Percentiles rank a stretch among this genome's conserved stretches.
Evolutionary conservation across 225 moss, liverwort and hornwort species (phyloP).

Genomic region (Pleurozium schreberi): DNA sequence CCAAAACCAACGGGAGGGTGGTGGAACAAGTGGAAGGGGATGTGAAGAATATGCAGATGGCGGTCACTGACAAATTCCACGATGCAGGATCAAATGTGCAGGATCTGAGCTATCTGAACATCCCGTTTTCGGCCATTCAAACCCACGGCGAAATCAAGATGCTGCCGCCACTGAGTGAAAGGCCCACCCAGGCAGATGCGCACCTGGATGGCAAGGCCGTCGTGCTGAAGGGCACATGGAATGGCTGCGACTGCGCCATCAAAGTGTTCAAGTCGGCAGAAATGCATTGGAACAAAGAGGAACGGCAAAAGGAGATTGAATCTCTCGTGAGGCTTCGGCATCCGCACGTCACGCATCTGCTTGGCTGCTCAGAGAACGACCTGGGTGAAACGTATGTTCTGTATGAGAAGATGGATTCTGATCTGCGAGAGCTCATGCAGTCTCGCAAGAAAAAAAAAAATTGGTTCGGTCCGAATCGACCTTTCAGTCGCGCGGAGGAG

Average conservation of each 20-base stretch:
- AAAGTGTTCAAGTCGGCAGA: slow-evolving; percentile 4
- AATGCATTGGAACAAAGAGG: slow-evolving; percentile 3
- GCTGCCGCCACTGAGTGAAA: neutral
- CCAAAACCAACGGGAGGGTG: neutral
- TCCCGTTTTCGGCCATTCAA: neutral
- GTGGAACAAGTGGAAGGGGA: neutral
- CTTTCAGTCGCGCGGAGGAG: slow-evolving; percentile 10
- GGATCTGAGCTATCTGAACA: neutral
- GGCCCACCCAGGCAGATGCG: neutral
- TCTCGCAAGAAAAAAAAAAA: neutral
- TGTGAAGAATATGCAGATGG: slow-evolving; percentile 1
- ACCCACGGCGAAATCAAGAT: neutral
- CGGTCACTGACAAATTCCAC: neutral
- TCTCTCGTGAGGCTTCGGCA: slow-evolving; percentile 26
- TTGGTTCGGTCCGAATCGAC: neutral
- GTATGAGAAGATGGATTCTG: slow-evolving; percentile 24
- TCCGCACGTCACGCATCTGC: slow-evolving; percentile 29
- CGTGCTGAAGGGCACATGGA: neutral
- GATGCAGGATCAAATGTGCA: neutral
- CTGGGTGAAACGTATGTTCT: neutral
- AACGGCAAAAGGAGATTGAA: slow-evolving; percentile 11
- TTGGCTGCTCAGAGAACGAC: neutral
- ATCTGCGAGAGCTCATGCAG: neutral
- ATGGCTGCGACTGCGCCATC: slow-evolving; percentile 19
- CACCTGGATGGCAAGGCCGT: neutral